Evolutionary conservation across 768 basidiomycete species (phyloP), one percentile per base, ranked within the genome.

Genomic region (Tricholoma bakamatsutake): DNA sequence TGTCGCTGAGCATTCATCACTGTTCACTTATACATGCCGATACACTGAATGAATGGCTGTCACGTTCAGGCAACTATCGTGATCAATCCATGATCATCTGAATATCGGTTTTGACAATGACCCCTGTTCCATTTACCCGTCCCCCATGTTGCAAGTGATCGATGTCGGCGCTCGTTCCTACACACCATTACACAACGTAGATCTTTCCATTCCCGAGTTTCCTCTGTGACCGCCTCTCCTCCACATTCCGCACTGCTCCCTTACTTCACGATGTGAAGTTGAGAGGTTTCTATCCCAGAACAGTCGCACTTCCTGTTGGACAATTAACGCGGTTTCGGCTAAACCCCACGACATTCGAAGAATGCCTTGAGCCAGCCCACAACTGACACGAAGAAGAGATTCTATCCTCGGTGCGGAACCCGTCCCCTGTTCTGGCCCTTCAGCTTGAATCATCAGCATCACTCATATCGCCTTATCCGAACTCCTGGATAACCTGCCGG

Each of bases 41-140:
- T 9, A 53, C 67, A 13, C 55, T 70, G 12, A 58, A 62, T 12
- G 63, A 67, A 49, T 70, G 69, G 69, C 62, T 68, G 28, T 54
- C 54, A 27, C 65, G 66, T 45, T 66, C 69, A 31, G 62, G 59
- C 61, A 64, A 27, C 52, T 70, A 3, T 64, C 66, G 0, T 64
- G 65, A 27, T 61, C 60, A 28, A 60, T 64, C n/a, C n/a, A n/a
- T n/a, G n/a, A n/a, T 34, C 58, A 59, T 40, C 50, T 65, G 31
- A 31, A 31, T 1, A 27, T 55, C 28, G 40, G 42, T 46, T 53
- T 43, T 11, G 46, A 57, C 34, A 31, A 30, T 17, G n/a, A 31
- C 10, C 30, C 28, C n/a, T 30, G 7, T 9, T 48, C 46, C 28
- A 30, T 30, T 31, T 12, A 31, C 40, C 47, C 54, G 30, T 50